These are phyloP conservation scores for Starmera stellimalicola DNA, from an alignment of 1,139 yeast species.

Conservation along the genomic window DNA sequence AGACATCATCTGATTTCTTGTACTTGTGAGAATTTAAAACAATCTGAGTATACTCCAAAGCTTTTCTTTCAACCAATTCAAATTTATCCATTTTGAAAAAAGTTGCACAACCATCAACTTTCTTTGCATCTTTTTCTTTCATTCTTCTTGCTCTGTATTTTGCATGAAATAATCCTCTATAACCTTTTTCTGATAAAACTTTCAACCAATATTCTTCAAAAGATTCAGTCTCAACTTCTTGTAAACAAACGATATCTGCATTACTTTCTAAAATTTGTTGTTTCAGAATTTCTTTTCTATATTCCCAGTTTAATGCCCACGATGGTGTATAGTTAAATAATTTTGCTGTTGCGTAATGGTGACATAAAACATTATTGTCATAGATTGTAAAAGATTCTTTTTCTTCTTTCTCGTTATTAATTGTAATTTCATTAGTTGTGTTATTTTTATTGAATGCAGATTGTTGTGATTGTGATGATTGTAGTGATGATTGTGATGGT, in stretches of 20 bases:
- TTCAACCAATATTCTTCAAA: conserved; percentile 85
- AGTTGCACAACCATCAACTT: conserved; percentile 96
- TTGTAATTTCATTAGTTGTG: conserved; percentile 23
- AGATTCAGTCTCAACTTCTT: conserved; percentile 87
- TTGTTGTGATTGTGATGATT: conserved; percentile 5
- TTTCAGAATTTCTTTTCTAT: conserved; percentile 65
- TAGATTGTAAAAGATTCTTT: conserved; percentile 54
- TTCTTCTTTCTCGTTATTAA: conserved; percentile 23
- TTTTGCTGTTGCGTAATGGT: conserved; percentile 87
- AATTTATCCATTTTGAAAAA: conserved; percentile 69
- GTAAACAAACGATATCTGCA: conserved; percentile 81
- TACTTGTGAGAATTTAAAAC: conserved; percentile 85
- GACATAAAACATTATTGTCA: conserved; percentile 89
- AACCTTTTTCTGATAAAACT: conserved; percentile 61
- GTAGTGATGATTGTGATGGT: too few species aligned
- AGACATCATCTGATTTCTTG: conserved; percentile 88
- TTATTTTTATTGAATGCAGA: conserved; percentile 2
- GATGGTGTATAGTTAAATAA: conserved; percentile 93
- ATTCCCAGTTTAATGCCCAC: conserved; percentile 97
- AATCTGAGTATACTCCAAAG: conserved; percentile 78
- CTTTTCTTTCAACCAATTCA: conserved; percentile 58
- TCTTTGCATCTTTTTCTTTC: conserved; percentile 73
- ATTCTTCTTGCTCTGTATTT: conserved; percentile 91
- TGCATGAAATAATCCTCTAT: conserved; percentile 72
- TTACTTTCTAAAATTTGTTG: conserved; percentile 58